A percentile compares a stretch with the other conserved stretches of the same genome.
Evolutionary conservation across 306 rosid species (phyloP).

Genomic region (Ceratonia siliqua): DNA sequence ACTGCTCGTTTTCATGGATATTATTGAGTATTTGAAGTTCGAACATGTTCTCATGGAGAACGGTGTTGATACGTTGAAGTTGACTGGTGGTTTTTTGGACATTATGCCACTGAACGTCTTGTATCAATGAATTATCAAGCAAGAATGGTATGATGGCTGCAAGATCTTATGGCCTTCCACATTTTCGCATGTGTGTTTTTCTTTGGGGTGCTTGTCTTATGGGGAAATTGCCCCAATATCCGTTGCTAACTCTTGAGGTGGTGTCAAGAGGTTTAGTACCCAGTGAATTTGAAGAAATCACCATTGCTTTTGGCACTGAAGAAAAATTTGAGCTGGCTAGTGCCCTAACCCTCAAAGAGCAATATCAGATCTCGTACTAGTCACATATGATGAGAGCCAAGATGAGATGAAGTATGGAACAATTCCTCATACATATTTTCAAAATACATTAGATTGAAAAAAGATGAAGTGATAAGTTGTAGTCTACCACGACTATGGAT

Average conservation of each 20-base stretch:
- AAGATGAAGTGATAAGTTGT: slow-evolving; percentile 36
- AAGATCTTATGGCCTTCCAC: slow-evolving; percentile 83
- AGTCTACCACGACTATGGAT: slow-evolving; percentile 5
- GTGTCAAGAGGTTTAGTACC: slow-evolving; percentile 38
- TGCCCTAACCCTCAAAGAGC: slow-evolving; percentile 44
- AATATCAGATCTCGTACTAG: slow-evolving; percentile 46
- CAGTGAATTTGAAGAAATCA: slow-evolving; percentile 44
- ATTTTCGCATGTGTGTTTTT: slow-evolving; percentile 80
- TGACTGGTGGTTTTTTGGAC: slow-evolving; percentile 73
- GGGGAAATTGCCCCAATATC: slow-evolving; percentile 52
- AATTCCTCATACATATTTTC: slow-evolving; percentile 44
- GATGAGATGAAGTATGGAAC: slow-evolving; percentile 43
- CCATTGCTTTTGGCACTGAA: slow-evolving; percentile 35
- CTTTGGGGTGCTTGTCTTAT: slow-evolving; percentile 77
- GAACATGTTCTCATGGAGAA: slow-evolving; percentile 80
- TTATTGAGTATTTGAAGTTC: slow-evolving; percentile 60
- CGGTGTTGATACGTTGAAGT: slow-evolving; percentile 70
- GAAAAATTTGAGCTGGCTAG: slow-evolving; percentile 31
- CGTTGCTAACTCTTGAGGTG: slow-evolving; percentile 52
- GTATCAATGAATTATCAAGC: slow-evolving; percentile 77
- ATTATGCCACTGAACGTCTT: slow-evolving; percentile 78
- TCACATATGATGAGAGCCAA: slow-evolving; percentile 32
- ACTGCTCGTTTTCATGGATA: slow-evolving; percentile 66
- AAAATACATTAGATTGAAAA: slow-evolving; percentile 43
- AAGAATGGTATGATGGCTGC: slow-evolving; percentile 84